Conservation (phyloP, 805 yeast genomes). For the Dipodascopsis uninucleata region DNA sequence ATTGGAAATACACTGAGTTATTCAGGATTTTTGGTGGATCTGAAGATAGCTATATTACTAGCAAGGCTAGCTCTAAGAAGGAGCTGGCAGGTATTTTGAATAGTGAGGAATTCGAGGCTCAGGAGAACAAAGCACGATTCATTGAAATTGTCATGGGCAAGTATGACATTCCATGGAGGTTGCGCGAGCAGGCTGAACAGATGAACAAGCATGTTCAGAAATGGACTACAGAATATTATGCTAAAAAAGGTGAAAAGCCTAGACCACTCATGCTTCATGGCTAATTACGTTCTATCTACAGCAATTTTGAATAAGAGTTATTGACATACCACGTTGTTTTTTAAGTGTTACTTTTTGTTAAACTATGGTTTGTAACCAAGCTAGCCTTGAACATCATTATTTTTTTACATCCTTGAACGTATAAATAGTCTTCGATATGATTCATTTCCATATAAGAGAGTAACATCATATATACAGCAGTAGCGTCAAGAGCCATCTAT, state of each 20-base stretch:
- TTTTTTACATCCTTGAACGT: too few relatives aligned
- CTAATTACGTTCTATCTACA: too few relatives aligned
- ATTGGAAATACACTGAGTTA: slow-evolving; percentile 77
- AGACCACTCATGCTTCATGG: too few relatives aligned
- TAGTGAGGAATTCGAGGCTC: slow-evolving; percentile 37
- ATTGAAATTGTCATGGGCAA: slow-evolving; percentile 58
- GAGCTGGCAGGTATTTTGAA: slow-evolving; percentile 35
- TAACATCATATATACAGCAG: too few relatives aligned
- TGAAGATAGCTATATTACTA: slow-evolving; percentile 28
- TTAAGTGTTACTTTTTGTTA: too few relatives aligned
- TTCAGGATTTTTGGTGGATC: slow-evolving; percentile 60
- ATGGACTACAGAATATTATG: slow-evolving; percentile 28
- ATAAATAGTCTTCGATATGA: too few relatives aligned
- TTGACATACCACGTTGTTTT: too few relatives aligned
- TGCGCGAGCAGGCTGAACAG: slow-evolving; percentile 35
- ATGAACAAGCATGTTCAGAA: slow-evolving; percentile 31
- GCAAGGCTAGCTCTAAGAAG: slow-evolving; percentile 24
- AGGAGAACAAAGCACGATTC: slow-evolving; percentile 43
- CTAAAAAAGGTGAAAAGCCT: slow-evolving; percentile 21
- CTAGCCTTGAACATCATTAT: too few relatives aligned
- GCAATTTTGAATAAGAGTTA: too few relatives aligned
- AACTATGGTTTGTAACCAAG: too few relatives aligned
- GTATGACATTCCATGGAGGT: slow-evolving; percentile 64
- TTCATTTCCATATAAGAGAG: too few relatives aligned
- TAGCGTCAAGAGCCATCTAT: too few relatives aligned